Base-by-base conservation (phyloP, 2,329 filamentous ascomycete species). In the Lasiodiplodia hormozganensis region DNA sequence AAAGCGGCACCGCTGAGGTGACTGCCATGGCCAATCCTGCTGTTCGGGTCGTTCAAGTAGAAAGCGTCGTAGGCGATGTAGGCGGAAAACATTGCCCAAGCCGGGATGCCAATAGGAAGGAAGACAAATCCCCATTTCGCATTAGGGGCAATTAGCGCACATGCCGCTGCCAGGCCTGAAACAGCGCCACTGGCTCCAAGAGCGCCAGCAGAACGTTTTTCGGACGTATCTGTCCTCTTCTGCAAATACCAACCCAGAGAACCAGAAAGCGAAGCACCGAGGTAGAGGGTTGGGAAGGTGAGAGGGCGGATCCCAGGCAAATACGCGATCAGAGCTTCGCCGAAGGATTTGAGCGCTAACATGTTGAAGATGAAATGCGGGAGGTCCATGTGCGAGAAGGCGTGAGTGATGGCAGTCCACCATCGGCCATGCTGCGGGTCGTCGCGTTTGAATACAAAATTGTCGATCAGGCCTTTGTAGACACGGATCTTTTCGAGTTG, bases 1-100 rank as follows among this genome's bases (percentile, higher is more conserved):
- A 81, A 83, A 0, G 74, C 74, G 23, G 77, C 65, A 0, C 83
- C 83, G 5, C 83, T 83, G 16, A 85, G 67, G 76, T 85, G 83
- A 8, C 81, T 83, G 21, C 78, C 75, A 75, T 85, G 83, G 4
- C 74, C 82, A 10, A 79, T 70, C 5, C 62, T 69, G 21, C 72
- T 75, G 11, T 69, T 73, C 4, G 70, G 56, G 43, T 72, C 70
- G 64, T 79, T 75, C 43, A 84, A 49, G 69, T 76, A 77, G 69
- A 77, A 82, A 1, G 76, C 73, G 72, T 84, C 82, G 43, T 78
- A 73, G 0, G 74, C 72, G 1, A 78, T 76, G 70, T 80, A 84
- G 1, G 73, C 76, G 0, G 70, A 65, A 3, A 79, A 77, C 23
- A 80, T 38, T 0, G 73, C 71, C 76, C 77, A 83, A 28, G 84